Evolutionary conservation across 495 filamentous ascomycete genomes (phyloP).

Genomic region (Tetracladium marchalianum): DNA sequence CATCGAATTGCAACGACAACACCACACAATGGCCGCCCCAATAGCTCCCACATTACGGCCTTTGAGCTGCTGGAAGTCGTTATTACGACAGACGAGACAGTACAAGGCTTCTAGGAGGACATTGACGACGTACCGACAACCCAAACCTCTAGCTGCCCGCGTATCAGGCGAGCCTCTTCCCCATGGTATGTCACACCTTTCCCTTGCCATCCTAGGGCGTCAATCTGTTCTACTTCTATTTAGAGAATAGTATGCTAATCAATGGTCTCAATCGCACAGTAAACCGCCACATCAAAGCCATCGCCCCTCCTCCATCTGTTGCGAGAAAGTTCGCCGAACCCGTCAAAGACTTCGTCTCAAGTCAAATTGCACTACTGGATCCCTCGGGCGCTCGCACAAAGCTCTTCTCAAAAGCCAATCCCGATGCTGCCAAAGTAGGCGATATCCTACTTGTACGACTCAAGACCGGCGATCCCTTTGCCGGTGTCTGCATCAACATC

Average conservation of each 20-base stretch:
- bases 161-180: conserved; percentile 8
- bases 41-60: conserved; percentile 46
- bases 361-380: conserved; percentile 67
- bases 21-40: conserved; percentile 46
- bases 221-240: conserved; percentile 15
- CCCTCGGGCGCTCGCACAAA: conserved; percentile 70
- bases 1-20: conserved; percentile 8
- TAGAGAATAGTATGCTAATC: neutral
- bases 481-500: conserved; percentile 79
- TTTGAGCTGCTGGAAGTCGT: conserved; percentile 55
- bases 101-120: conserved; percentile 17
- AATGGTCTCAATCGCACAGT: conserved; percentile 3
- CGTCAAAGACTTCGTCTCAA: conserved; percentile 46
- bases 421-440: conserved; percentile 63
- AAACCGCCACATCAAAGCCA: conserved; percentile 39
- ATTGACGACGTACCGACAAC: conserved; percentile 17
- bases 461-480: conserved; percentile 74
- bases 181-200: conserved; percentile 18
- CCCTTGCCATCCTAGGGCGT: neutral
- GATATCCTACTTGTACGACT: conserved; percentile 86
- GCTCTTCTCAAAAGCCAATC: conserved; percentile 68
- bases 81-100: conserved; percentile 36
- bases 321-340: conserved; percentile 43
- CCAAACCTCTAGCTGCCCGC: conserved; percentile 18
- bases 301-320: conserved; percentile 38